A percentile compares a stretch with the other conserved stretches of the same genome.
phyloP scores from a whole-genome alignment of 768 basidiomycete genomes.

The Collybia sp. region DNA sequence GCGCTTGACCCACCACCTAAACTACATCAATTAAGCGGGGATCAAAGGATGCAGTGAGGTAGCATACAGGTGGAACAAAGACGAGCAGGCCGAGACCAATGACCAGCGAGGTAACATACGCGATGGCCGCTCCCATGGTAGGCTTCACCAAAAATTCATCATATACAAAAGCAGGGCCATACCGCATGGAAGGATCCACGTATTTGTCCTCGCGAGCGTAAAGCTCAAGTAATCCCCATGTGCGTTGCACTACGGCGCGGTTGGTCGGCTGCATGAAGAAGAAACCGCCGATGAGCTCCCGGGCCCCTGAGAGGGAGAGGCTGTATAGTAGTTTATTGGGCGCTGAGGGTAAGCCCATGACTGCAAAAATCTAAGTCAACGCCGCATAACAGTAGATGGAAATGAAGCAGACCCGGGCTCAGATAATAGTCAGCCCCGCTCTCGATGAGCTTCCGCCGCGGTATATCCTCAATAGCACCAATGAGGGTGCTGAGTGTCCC shows the following conservation, averaged over 20 bases:
- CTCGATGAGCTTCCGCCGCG: constrained; percentile 26
- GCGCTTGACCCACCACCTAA: constrained; percentile 46
- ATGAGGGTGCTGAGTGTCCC: constrained; percentile 53
- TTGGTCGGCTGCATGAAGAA: constrained; percentile 40
- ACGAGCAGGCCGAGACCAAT: constrained; percentile 27
- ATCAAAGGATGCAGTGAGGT: background rate
- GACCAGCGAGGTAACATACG: constrained; percentile 30
- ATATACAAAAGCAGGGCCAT: constrained; percentile 74
- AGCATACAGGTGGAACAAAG: constrained; percentile 34
- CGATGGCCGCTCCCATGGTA: constrained; percentile 32
- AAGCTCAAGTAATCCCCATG: constrained; percentile 39
- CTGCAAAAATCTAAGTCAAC: background rate
- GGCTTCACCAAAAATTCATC: constrained; percentile 57
- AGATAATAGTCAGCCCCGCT: constrained; percentile 27
- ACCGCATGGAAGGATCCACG: constrained; percentile 21
- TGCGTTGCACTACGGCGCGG: constrained; percentile 38
- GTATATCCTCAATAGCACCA: constrained; percentile 31
- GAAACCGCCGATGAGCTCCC: constrained; percentile 25
- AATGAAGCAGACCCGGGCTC: constrained; percentile 32
- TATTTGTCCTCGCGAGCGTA: constrained; percentile 20
- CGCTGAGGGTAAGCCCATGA: constrained; percentile 11
- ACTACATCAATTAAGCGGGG: background rate
- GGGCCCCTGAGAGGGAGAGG: constrained; percentile 30
- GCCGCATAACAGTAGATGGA: background rate
- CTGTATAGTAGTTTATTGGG: constrained; percentile 28